Conservation (phyloP, 2,329 filamentous ascomycete genomes). For the Knufia petricola region DNA sequence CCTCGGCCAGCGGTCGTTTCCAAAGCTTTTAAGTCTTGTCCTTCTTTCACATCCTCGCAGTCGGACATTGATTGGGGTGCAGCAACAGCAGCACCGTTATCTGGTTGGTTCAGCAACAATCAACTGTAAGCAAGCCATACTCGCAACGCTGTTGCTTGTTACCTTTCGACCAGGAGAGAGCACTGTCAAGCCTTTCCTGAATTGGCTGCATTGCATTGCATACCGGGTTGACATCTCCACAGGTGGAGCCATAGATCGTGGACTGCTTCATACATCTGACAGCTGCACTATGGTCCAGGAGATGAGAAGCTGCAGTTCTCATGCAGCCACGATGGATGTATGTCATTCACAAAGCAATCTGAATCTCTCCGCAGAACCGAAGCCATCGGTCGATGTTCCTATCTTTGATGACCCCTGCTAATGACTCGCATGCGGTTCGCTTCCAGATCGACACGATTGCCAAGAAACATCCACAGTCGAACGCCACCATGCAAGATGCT, state of each 20-base stretch:
- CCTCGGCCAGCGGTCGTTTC: neutral
- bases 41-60: too few relatives aligned
- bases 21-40: too few relatives aligned
- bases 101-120: neutral
- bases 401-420: neutral
- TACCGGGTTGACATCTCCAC: neutral
- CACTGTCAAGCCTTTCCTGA: neutral
- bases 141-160: neutral
- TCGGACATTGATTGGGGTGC: too few relatives aligned
- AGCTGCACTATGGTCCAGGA: neutral
- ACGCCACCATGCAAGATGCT: slow-evolving; percentile 10
- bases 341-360: neutral
- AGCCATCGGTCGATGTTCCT: neutral
- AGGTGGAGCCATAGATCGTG: slow-evolving; percentile 1
- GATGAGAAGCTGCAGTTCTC: slow-evolving; percentile 1
- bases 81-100: too few relatives aligned
- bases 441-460: neutral
- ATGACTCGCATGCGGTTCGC: slow-evolving; percentile 5
- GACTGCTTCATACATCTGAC: slow-evolving; percentile 1
- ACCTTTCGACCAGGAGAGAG: neutral
- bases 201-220: slow-evolving; percentile 7
- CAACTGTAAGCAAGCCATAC: neutral
- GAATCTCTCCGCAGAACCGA: neutral
- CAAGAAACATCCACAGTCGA: neutral
- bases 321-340: slow-evolving; percentile 5